These are phyloP conservation scores for Aspergillus pseudoviridinutans DNA, from an alignment of 2,329 filamentous ascomycete species.

Conservation along the genomic window DNA sequence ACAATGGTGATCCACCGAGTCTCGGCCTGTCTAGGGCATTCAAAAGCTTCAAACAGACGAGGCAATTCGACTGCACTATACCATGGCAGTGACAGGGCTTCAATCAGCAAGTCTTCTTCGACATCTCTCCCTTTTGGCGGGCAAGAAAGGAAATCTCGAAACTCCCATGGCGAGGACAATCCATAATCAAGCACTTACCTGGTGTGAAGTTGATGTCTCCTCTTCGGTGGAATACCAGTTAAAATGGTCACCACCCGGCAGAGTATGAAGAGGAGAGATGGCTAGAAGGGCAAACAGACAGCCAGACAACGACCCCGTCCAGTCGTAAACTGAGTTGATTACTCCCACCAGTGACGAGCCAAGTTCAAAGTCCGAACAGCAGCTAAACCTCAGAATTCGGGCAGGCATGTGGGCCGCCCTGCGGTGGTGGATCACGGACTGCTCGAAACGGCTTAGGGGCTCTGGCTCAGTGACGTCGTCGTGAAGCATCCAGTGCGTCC, in stretches of 20 bases:
- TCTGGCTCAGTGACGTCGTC: conserved; percentile 27
- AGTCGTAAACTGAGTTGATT: not conserved
- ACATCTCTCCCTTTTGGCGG: not conserved
- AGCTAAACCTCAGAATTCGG: conserved; percentile 10
- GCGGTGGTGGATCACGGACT: conserved; percentile 16
- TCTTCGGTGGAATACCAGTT: not conserved
- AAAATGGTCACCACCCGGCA: not conserved
- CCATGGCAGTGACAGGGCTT: not conserved
- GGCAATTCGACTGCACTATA: not conserved
- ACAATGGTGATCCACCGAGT: not conserved
- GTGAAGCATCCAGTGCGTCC: conserved; percentile 18
- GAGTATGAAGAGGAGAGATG: not conserved
- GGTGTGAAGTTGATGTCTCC: not conserved
- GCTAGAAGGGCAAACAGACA: not conserved
- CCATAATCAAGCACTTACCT: not conserved
- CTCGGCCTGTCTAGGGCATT: not conserved
- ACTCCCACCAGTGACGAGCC: not conserved
- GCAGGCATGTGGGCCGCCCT: conserved; percentile 21
- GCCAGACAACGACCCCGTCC: not conserved
- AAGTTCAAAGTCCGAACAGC: not conserved
- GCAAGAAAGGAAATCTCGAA: not conserved
- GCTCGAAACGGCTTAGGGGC: conserved; percentile 15
- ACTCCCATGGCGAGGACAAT: not conserved
- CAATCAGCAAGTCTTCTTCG: not conserved
- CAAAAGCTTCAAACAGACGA: not conserved